These are phyloP conservation scores for Cystofilobasidium ferigula DNA, from an alignment of 768 basidiomycete genomes.

Conservation along the genomic window DNA sequence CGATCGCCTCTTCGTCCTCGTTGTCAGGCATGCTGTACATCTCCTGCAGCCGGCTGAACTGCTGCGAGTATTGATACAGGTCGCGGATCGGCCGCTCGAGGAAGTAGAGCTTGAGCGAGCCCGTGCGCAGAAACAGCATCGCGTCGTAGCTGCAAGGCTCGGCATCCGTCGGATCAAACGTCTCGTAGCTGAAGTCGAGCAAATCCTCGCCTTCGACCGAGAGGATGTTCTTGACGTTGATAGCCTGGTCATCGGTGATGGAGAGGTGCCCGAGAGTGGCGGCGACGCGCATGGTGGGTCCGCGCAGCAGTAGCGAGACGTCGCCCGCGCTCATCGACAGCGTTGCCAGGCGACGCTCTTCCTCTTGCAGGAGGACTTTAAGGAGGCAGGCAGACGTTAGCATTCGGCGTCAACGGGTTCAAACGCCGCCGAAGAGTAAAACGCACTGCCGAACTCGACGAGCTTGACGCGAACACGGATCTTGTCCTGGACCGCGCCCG, in stretches of 20 bases:
- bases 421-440: background rate
- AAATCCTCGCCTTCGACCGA: slow-evolving; percentile 91
- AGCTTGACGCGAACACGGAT: slow-evolving; percentile 73
- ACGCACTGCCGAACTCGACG: slow-evolving; percentile 34
- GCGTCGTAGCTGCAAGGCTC: slow-evolving; percentile 58
- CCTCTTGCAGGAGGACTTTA: slow-evolving; percentile 67
- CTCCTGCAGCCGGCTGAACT: slow-evolving; percentile 81
- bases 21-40: slow-evolving; percentile 49
- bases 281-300: slow-evolving; percentile 62
- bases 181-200: slow-evolving; percentile 87
- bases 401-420: slow-evolving; percentile 19
- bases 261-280: slow-evolving; percentile 74
- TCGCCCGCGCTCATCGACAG: slow-evolving; percentile 82
- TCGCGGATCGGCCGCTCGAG: slow-evolving; percentile 82
- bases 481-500: slow-evolving; percentile 43
- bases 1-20: slow-evolving; percentile 18
- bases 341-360: slow-evolving; percentile 60
- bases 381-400: background rate
- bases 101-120: slow-evolving; percentile 78
- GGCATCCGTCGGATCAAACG: slow-evolving; percentile 60
- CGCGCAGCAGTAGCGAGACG: slow-evolving; percentile 61
- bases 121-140: slow-evolving; percentile 66
- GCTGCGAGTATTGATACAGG: slow-evolving; percentile 68
- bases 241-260: slow-evolving; percentile 59
- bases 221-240: slow-evolving; percentile 51